Base-by-base conservation (phyloP, 2,329 filamentous ascomycete species). In the Penicillium hesseltinei region DNA sequence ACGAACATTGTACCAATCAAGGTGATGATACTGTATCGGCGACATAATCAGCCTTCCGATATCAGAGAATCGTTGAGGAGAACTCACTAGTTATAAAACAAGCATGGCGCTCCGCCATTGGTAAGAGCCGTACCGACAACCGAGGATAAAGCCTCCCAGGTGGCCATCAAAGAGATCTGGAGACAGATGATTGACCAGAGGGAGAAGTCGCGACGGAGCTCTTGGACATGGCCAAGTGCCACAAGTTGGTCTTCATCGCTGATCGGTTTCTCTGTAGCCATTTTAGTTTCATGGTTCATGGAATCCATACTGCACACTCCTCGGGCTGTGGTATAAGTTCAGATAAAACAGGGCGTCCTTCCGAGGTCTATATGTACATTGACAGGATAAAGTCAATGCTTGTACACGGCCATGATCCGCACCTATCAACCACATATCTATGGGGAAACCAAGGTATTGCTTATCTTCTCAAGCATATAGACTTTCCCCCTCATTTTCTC, bases 91-190 rank as follows among this genome's bases (percentile, higher is more conserved):
- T 65, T 65, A 44, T 63, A 65, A 31, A 65, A 63, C 3, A 65
- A 42, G 46, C 62, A 65, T 15, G 62, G 57, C 9, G 79, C 76
- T 33, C 80, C 79, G 0, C 80, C 79, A 43, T 73, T 78, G 2
- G 72, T 71, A 31, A 81, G 60, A 1, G 78, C 79, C 72, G 62
- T 60, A 13, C 51, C 73, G 11, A 82, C 71, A 5, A 82, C 79
- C 1, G 75, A 76, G 0, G 77, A 76, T 3, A 81, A 64, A 1
- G 80, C 79, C 54, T 82, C 80, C 80, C 79, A 82, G 10, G 80
- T 81, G 38, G 75, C 80, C 79, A 81, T 81, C 44, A 82, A 68
- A 45, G 78, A 80, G 8, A 81, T 66, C 45, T 78, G 77, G 6
- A 82, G 66, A 15, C 73, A 73, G 9, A 65, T 51, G 2, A 82